Base-by-base conservation (phyloP, 2,329 filamentous ascomycete species). In the Ceratocystis cubensis region DNA sequence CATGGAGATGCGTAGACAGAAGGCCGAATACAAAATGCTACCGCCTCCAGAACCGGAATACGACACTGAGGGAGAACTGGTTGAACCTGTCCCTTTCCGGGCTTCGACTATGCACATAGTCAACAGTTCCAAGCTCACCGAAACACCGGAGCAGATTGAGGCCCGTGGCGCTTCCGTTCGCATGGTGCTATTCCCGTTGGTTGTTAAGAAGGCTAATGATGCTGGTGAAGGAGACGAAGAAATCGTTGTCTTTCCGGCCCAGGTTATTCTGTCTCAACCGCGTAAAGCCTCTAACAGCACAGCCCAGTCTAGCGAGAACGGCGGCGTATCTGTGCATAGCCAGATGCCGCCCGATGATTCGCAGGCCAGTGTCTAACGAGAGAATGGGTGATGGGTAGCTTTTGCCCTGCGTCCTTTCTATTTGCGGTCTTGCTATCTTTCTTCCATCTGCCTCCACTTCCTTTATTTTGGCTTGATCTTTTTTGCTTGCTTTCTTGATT, bases 21-120 rank as follows among this genome's bases (percentile, higher is more conserved):
- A 91, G 68, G 91, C 94, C 46, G 94, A 97, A 78, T 99, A 96
- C 79, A 94, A 96, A 79, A 99, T 99, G 93, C 85, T 97, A 20
- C 93, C 94, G 33, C 94, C 94, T 3, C 81, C 96, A 66, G 90
- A 94, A 75, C 94, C 94, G 25, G 91, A 96, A 75, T 97, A 96
- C 76, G 92, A 97, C 75, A 88, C 86, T 71, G 91, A 94, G 69
- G 94, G 94, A 71, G 93, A 97, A 73, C 83, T 99, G 7, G 82
- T 87, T 17, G 88, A 89, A 65, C 93, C 92, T 66, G 90, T 97
- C 8, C 82, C 85, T 68, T 99, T 99, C 83, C 96, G 96, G 73
- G 88, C 93, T 1, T 53, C 64, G n/a, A 68, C 66, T 22, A 84
- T 88, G 41, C 84, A 96, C 72, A 97, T 99, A 93, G 95, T 94